These are phyloP conservation scores for Mycena amicta DNA, from an alignment of 768 basidiomycete species.

Conservation along the genomic window DNA sequence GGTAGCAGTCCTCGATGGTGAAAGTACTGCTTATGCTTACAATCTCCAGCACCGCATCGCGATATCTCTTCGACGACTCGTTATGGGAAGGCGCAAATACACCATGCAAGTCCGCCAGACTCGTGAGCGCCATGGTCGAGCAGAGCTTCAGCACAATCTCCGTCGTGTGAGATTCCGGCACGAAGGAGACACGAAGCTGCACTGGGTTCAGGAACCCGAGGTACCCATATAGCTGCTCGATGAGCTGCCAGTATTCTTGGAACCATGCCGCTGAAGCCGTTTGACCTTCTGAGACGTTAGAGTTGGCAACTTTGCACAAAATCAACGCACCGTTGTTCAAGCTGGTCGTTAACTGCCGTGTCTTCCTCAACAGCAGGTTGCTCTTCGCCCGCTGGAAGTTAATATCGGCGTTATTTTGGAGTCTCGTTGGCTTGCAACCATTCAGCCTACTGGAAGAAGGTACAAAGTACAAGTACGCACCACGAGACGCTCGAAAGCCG, in stretches of 20 bases:
- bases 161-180: conserved; percentile 14
- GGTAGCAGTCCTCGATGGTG: conserved; percentile 15
- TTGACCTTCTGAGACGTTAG: too few relatives aligned
- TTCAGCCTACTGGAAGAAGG: not conserved
- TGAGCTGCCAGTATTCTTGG: conserved; percentile 17
- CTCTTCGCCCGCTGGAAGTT: conserved; percentile 18
- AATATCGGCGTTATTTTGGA: conserved; percentile 9
- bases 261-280: conserved; percentile 14
- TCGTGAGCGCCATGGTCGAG: conserved; percentile 12
- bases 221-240: conserved; percentile 13
- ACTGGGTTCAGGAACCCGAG: conserved; percentile 7
- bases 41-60: conserved; percentile 17
- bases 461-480: not conserved
- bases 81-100: conserved; percentile 18
- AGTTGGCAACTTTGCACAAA: too few relatives aligned
- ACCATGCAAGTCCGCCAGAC: conserved; percentile 19
- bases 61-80: conserved; percentile 19
- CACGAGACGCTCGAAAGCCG: conserved; percentile 15
- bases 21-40: conserved; percentile 22
- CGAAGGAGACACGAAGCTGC: conserved; percentile 13
- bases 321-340: conserved; percentile 12
- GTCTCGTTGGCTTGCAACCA: conserved; percentile 1
- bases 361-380: conserved; percentile 9
- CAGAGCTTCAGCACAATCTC: conserved; percentile 13
- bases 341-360: conserved; percentile 4